Evolutionary conservation across 306 rosid genomes (phyloP).

Genomic region (Vicia villosa): DNA sequence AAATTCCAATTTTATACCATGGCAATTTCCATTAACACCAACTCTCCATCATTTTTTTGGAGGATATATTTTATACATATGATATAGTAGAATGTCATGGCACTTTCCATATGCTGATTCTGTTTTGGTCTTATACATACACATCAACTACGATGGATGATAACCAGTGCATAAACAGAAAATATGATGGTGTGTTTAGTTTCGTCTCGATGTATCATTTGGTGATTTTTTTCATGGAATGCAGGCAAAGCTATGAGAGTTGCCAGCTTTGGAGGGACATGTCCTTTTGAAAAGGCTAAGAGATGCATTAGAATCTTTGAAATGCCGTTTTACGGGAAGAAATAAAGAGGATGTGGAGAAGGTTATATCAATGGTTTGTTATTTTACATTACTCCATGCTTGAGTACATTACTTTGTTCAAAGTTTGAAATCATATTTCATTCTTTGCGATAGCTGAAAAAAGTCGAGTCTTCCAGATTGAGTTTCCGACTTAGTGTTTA

Average conservation of each 20-base stretch:
- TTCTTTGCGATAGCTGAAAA: slow-evolving; percentile 15
- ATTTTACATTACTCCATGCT: slow-evolving; percentile 1
- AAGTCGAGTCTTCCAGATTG: slow-evolving; percentile 5
- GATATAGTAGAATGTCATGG: too few relatives aligned
- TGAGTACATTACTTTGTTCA: slow-evolving; percentile 17
- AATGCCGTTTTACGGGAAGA: slow-evolving; percentile 74
- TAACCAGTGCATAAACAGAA: too few relatives aligned
- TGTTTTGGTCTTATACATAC: too few relatives aligned
- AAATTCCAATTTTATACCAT: too few relatives aligned
- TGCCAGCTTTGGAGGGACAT: slow-evolving; percentile 96
- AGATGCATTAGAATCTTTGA: slow-evolving; percentile 86
- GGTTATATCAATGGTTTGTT: slow-evolving; percentile 93
- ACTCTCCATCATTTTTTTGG: too few relatives aligned
- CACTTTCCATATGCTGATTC: too few relatives aligned
- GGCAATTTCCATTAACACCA: too few relatives aligned
- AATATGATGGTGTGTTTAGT: too few relatives aligned
- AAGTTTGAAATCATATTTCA: slow-evolving; percentile 30
- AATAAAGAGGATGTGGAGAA: slow-evolving; percentile 94
- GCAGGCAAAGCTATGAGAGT: slow-evolving; percentile 89
- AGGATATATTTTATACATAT: too few relatives aligned
- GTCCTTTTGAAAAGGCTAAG: slow-evolving; percentile 92
- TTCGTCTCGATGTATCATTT: too few relatives aligned
- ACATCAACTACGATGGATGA: too few relatives aligned
- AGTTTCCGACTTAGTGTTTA: too few relatives aligned
- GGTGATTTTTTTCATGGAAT: slow-evolving; percentile 34